These are phyloP conservation scores for Camelina hispida DNA, from an alignment of 345 rosid genomes.

Conservation along the genomic window DNA sequence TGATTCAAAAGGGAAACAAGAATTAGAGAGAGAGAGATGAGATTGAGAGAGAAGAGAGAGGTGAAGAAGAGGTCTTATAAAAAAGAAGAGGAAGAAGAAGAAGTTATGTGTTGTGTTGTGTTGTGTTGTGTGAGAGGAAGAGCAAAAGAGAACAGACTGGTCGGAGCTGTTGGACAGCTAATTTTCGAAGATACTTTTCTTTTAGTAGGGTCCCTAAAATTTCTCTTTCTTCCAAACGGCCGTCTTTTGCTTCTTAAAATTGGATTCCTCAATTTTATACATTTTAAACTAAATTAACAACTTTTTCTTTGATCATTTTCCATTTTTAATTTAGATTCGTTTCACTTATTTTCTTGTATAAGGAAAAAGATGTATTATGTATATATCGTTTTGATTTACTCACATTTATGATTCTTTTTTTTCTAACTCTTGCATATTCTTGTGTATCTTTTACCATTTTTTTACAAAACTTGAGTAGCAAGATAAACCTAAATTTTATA, in stretches of 20 bases:
- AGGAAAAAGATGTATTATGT: conserved; percentile 1
- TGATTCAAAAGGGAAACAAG: neutral
- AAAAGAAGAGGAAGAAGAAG: conserved; percentile 17
- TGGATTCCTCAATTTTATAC: conserved; percentile 19
- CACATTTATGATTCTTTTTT: neutral
- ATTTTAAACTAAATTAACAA: conserved; percentile 18
- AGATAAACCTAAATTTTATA: no score
- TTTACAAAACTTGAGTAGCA: neutral
- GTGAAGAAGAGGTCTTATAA: conserved; percentile 21
- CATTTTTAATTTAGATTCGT: conserved; percentile 13
- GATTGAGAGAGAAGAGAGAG: conserved; percentile 21
- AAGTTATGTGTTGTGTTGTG: conserved; percentile 25
- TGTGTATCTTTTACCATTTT: neutral
- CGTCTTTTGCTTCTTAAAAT: conserved; percentile 36
- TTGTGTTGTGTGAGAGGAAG: conserved; percentile 23
- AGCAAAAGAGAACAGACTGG: conserved; percentile 41
- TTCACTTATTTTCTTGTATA: conserved; percentile 7
- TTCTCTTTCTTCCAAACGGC: conserved; percentile 35
- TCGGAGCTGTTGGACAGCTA: conserved; percentile 48
- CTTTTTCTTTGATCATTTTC: neutral
- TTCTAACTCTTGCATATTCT: neutral
- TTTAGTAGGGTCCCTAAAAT: conserved; percentile 28
- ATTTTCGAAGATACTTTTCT: conserved; percentile 25
- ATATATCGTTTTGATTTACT: neutral
- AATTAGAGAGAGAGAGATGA: conserved; percentile 20